Percentiles rank a stretch among this genome's conserved stretches.
These are phyloP conservation scores for Solanum neorickii DNA, from an alignment of 257 asterid genomes.

Conservation along the genomic window DNA sequence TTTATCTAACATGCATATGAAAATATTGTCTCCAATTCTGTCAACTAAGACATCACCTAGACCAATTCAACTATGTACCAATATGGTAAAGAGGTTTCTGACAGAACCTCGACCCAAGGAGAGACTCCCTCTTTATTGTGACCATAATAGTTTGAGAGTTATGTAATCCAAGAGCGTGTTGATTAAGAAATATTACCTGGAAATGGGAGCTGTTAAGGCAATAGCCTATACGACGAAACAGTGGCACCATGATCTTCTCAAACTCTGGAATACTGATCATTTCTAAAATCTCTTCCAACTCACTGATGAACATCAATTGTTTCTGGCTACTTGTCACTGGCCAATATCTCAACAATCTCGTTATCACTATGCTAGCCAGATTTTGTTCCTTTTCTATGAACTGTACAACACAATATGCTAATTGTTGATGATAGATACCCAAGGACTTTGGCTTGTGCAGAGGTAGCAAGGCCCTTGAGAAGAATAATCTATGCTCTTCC, in stretches of 20 bases:
- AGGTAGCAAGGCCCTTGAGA: slow-evolving; percentile 29
- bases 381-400: slow-evolving; percentile 36
- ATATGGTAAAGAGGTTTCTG: not conserved
- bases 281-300: slow-evolving; percentile 34
- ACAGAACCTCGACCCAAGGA: not conserved
- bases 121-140: not conserved
- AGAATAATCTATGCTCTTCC: slow-evolving; percentile 30
- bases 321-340: slow-evolving; percentile 37
- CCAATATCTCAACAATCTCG: slow-evolving; percentile 30
- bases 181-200: slow-evolving; percentile 15
- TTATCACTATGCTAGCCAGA: slow-evolving; percentile 23
- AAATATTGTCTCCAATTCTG: not conserved
- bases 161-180: not conserved
- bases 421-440: slow-evolving; percentile 38
- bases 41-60: not conserved
- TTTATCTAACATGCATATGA: not conserved
- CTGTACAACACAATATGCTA: slow-evolving; percentile 31
- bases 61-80: too few relatives aligned
- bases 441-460: slow-evolving; percentile 34
- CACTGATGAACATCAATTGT: slow-evolving; percentile 38
- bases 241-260: slow-evolving; percentile 30
- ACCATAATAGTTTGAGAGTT: not conserved
- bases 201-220: slow-evolving; percentile 39
- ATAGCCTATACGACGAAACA: slow-evolving; percentile 27
- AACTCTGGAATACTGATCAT: slow-evolving; percentile 27